Conservation (phyloP, 2,329 filamentous ascomycete genomes). For the Trichophyton verrucosum region DNA sequence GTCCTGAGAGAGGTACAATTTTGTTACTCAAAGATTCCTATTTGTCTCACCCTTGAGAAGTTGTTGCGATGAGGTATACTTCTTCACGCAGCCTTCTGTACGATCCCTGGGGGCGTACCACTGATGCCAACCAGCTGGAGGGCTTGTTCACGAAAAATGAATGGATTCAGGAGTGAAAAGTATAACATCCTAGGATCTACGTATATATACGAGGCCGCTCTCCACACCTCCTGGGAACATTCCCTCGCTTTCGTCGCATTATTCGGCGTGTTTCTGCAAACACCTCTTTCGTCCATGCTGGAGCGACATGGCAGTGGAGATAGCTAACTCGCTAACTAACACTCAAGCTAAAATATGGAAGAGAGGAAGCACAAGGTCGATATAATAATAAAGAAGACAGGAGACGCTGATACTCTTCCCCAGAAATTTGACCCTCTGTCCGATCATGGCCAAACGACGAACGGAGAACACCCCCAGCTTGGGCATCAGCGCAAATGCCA, state of each 20-base stretch:
- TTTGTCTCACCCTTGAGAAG: neutral
- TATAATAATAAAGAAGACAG: neutral
- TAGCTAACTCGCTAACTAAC: neutral
- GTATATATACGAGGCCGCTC: neutral
- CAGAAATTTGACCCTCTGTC: neutral
- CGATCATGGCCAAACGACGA: neutral
- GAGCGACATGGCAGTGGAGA: neutral
- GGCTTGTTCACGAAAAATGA: neutral
- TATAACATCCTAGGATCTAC: neutral
- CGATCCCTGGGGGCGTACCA: neutral
- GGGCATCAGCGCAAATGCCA: neutral
- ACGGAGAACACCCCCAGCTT: neutral
- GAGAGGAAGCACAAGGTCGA: neutral
- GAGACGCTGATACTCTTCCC: neutral
- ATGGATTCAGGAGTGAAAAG: neutral
- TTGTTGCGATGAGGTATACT: neutral
- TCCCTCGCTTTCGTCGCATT: neutral
- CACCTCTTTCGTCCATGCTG: neutral
- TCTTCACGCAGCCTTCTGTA: neutral
- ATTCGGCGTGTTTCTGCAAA: neutral
- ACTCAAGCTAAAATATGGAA: neutral
- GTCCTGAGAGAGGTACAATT: neutral
- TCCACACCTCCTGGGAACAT: neutral
- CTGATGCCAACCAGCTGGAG: neutral
- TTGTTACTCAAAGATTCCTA: neutral